phyloP scores from a whole-genome alignment of 2,329 filamentous ascomycete species.

The Nectriaceae sp. region DNA sequence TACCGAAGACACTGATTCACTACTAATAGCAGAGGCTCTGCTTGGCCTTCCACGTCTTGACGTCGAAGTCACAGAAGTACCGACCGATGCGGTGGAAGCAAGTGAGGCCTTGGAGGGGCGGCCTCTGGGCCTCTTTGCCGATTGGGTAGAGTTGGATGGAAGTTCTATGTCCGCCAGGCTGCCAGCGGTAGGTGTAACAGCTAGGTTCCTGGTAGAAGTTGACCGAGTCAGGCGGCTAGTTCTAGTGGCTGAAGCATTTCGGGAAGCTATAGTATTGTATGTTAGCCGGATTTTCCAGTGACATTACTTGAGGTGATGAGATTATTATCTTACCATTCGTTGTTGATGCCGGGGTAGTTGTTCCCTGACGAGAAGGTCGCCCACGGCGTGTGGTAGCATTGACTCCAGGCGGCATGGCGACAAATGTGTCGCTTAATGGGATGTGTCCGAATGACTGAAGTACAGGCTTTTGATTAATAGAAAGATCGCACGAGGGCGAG shows the following conservation, averaged over 20 bases:
- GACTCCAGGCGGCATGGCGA: too few species aligned
- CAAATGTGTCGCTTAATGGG: too few species aligned
- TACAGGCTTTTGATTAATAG: too few species aligned
- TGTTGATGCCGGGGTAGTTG: constrained; percentile 14
- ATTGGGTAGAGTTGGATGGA: background rate
- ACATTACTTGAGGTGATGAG: background rate
- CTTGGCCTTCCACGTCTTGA: constrained; percentile 18
- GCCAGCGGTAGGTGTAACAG: background rate
- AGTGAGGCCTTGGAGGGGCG: constrained; percentile 23
- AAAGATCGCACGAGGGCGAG: too few species aligned
- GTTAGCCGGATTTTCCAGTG: constrained; percentile 5
- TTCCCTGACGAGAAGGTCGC: constrained; percentile 26
- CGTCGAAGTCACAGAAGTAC: constrained; percentile 8
- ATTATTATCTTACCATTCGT: constrained; percentile 22
- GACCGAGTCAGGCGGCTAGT: constrained; percentile 30
- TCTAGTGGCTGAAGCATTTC: constrained; percentile 14
- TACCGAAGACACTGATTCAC: constrained; percentile 35
- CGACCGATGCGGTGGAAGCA: constrained; percentile 3
- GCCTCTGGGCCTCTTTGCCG: constrained; percentile 22
- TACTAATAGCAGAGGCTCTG: constrained; percentile 19
- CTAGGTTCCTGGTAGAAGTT: constrained; percentile 19
- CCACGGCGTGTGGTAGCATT: too few species aligned
- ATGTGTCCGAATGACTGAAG: too few species aligned
- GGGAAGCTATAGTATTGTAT: constrained; percentile 12
- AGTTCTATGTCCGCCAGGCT: background rate